Evolutionary conservation across 257 asterid species (phyloP), one percentile per base, ranked within the genome.

Genomic region (Avicennia marina): DNA sequence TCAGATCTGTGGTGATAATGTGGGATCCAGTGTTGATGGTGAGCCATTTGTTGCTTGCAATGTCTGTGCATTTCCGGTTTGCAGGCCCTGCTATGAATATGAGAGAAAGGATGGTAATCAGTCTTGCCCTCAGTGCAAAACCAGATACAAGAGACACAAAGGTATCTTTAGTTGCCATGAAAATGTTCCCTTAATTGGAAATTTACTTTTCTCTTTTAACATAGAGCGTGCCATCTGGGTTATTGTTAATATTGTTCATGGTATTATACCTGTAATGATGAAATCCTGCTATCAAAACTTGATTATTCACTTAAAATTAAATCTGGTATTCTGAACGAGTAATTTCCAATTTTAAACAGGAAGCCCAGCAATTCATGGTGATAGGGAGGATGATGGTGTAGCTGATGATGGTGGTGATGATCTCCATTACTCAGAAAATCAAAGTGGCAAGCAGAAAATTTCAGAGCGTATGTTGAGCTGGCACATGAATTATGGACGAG

Each of bases 111-210:
- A 93, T 25, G 99, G 96, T 31, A 86, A 86, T 65, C 90, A 89
- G 60, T 86, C 90, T 72, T 93, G 99, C 65, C 99, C 97, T 31
- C 97, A 89, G 77, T 93, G 99, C 95, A 89, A 93, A 71, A 89
- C 96, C 67, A 82, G 94, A 83, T 86, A 93, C 80, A 86, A 79
- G 81, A 80, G 94, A 52, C 97, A 86, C 70, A 89, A 81, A 86
- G 99, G 99, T 93, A 64, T 42, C 19, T 10, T 63, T 18, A 18
- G 46, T 31, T 64, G 46, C 19, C 2, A 11, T 48, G 36, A 9
- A 53, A 8, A 36, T 64, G 62, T 17, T 39, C 18, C 51, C 16
- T 2, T 2, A 16, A 38, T 59, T 32, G 55, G 65, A 20, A 51
- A 20, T 6, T 39, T 38, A 36, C 41, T 57, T 10, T 49, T 31